These are phyloP conservation scores for Lizonia empirigonia DNA, from an alignment of 2,329 filamentous ascomycete genomes.

Conservation along the genomic window DNA sequence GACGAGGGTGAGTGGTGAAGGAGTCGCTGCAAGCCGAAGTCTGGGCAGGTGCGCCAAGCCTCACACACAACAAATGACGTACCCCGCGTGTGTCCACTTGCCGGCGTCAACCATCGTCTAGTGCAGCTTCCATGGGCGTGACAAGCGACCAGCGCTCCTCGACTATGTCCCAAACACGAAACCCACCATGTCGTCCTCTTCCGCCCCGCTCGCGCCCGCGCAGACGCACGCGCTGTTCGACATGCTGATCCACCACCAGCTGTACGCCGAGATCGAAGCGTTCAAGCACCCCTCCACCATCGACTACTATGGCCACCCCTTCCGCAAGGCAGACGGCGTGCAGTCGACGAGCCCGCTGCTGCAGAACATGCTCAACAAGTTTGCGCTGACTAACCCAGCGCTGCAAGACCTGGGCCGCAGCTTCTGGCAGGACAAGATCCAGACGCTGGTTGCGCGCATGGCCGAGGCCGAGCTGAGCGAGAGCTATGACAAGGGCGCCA, in stretches of 20 bases:
- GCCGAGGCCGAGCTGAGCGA: slow-evolving; percentile 74
- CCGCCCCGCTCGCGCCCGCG: slow-evolving; percentile 47
- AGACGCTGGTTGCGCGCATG: slow-evolving; percentile 50
- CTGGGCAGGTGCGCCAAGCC: background rate
- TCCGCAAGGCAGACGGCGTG: slow-evolving; percentile 54
- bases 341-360: slow-evolving; percentile 67
- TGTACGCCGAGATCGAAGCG: slow-evolving; percentile 69
- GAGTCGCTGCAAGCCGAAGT: background rate
- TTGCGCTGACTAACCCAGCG: slow-evolving; percentile 70
- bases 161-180: slow-evolving; percentile 5
- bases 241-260: slow-evolving; percentile 60
- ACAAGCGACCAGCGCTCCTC: slow-evolving; percentile 12
- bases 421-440: slow-evolving; percentile 52
- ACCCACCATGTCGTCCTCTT: slow-evolving; percentile 8
- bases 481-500: slow-evolving; percentile 78
- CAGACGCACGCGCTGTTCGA: slow-evolving; percentile 60
- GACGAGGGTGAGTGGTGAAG: background rate
- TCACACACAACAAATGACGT: slow-evolving; percentile 14
- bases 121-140: slow-evolving; percentile 16
- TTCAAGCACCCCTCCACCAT: slow-evolving; percentile 72
- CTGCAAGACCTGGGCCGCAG: slow-evolving; percentile 63
- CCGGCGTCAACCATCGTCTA: slow-evolving; percentile 14
- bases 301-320: slow-evolving; percentile 72
- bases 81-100: slow-evolving; percentile 8
- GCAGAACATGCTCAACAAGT: slow-evolving; percentile 69